phyloP scores from a whole-genome alignment of 2,329 filamentous ascomycete species.

The Penicillium sp. region DNA sequence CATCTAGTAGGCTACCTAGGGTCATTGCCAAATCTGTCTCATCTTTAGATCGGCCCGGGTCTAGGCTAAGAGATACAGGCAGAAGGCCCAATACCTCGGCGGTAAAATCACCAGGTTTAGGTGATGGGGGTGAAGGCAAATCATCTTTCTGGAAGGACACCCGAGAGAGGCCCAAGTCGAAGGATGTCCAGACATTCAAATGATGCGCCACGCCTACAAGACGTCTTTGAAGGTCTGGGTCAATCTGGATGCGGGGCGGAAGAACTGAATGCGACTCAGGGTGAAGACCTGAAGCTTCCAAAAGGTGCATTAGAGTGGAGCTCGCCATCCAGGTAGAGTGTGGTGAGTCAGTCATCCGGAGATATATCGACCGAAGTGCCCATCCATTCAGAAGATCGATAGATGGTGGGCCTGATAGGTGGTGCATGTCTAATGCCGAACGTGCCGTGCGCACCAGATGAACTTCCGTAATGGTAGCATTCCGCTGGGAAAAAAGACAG shows the following conservation, averaged over 20 bases:
- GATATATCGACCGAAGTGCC: conserved; percentile 56
- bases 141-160: conserved; percentile 50
- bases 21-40: conserved; percentile 49
- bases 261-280: conserved; percentile 23
- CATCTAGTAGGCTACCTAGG: conserved; percentile 43
- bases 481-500: conserved; percentile 53
- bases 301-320: conserved; percentile 49
- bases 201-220: conserved; percentile 58
- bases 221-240: conserved; percentile 44
- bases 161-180: conserved; percentile 60
- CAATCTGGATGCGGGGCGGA: conserved; percentile 13
- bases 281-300: conserved; percentile 53
- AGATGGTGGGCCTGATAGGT: conserved; percentile 23
- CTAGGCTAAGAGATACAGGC: conserved; percentile 56
- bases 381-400: conserved; percentile 44
- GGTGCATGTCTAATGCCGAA: conserved; percentile 46
- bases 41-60: conserved; percentile 50
- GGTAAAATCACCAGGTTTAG: conserved; percentile 52
- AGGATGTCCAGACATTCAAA: conserved; percentile 62
- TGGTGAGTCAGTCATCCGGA: conserved; percentile 57
- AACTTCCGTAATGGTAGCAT: conserved; percentile 48
- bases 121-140: conserved; percentile 37
- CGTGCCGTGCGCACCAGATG: conserved; percentile 53
- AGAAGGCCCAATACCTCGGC: conserved; percentile 56
- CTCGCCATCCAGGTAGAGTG: conserved; percentile 49